Conservation (phyloP, 2,329 filamentous ascomycete genomes). For the Trichoderma semiorbis region DNA sequence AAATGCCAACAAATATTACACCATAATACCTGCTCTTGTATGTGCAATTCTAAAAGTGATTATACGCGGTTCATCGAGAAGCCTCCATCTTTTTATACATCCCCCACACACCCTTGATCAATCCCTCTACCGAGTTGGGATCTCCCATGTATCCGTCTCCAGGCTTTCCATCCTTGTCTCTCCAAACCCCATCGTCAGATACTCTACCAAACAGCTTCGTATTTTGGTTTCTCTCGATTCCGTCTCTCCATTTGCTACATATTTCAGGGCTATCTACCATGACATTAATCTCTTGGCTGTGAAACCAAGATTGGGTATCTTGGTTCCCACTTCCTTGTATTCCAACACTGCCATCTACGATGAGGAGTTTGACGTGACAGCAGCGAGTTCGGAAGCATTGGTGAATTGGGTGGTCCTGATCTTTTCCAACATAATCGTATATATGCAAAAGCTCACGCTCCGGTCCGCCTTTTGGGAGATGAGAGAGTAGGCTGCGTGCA, state of each 20-base stretch:
- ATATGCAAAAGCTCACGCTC: conserved; percentile 48
- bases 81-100: conserved; percentile 21
- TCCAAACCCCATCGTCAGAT: conserved; percentile 21
- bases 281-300: conserved; percentile 74
- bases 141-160: conserved; percentile 22
- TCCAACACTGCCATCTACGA: conserved; percentile 65
- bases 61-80: background rate
- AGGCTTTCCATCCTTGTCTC: conserved; percentile 18
- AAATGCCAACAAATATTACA: background rate
- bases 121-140: conserved; percentile 18
- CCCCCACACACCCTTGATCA: conserved; percentile 21
- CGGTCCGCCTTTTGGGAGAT: conserved; percentile 45
- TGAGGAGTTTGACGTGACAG: conserved; percentile 76
- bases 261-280: conserved; percentile 64
- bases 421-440: conserved; percentile 70
- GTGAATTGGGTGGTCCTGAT: conserved; percentile 65
- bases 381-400: conserved; percentile 62
- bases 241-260: conserved; percentile 61
- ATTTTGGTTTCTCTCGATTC: conserved; percentile 63
- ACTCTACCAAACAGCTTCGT: conserved; percentile 47
- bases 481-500: conserved; percentile 54
- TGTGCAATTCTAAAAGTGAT: background rate
- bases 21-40: background rate
- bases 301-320: conserved; percentile 77
- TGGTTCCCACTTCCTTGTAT: conserved; percentile 76